Evolutionary conservation across 352 stramenopile genomes (phyloP), one percentile per base, ranked within the genome.

Genomic region (Phytophthora sansomeana): DNA sequence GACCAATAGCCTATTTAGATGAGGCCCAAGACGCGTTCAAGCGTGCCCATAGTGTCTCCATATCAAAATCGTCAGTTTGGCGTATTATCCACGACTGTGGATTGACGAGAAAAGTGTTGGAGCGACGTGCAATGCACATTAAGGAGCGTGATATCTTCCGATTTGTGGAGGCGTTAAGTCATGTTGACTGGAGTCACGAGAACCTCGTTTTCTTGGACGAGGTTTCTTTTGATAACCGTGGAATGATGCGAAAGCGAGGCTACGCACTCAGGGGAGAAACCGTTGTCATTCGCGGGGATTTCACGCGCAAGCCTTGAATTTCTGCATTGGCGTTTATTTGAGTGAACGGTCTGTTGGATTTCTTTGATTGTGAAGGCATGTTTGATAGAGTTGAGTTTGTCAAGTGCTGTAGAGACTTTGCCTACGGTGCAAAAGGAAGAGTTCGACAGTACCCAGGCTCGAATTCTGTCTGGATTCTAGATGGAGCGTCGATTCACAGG

Each of bases 141-240:
- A n/a, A n/a, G n/a, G n/a, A n/a, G n/a, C n/a, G n/a, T n/a, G n/a
- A n/a, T n/a, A n/a, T n/a, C n/a, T n/a, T n/a, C n/a, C n/a, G n/a
- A n/a, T n/a, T n/a, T n/a, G n/a, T n/a, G n/a, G n/a, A n/a, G n/a
- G n/a, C n/a, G n/a, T n/a, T n/a, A n/a, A n/a, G n/a, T n/a, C n/a
- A n/a, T n/a, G n/a, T n/a, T n/a, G n/a, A n/a, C n/a, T n/a, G n/a
- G n/a, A n/a, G n/a, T n/a, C n/a, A n/a, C n/a, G n/a, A n/a, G n/a
- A n/a, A n/a, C n/a, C n/a, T n/a, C n/a, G n/a, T n/a, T n/a, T n/a
- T n/a, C n/a, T n/a, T n/a, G n/a, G 54, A 74, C 24, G 69, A 74
- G 50, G 71, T 73, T 13, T 61, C 50, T 2, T 78, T 78, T 14
- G 66, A 78, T n/a, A 73, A 68, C 17, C 10, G 54, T 9, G 65